Percentiles rank a stretch among this genome's conserved stretches.
Evolutionary conservation across 2,329 filamentous ascomycete genomes (phyloP).

Genomic region (Trichoderma sp.): DNA sequence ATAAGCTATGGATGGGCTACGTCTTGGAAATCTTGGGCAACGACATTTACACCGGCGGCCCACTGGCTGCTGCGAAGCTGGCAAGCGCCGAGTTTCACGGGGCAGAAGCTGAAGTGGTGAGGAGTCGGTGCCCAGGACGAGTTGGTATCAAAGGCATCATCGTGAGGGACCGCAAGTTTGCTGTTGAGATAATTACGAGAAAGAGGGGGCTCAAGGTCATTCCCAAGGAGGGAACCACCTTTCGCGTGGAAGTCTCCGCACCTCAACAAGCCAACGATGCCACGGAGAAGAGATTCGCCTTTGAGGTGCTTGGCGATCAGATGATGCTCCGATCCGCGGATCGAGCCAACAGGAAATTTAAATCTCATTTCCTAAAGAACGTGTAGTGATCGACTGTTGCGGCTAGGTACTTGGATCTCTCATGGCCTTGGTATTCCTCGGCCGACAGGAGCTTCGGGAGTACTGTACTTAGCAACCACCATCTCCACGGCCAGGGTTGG

Average conservation of each 20-base stretch:
- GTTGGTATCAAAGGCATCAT: slow-evolving; percentile 86
- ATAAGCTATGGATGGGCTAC: slow-evolving; percentile 79
- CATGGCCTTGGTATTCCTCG: not conserved
- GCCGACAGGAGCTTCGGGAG: not conserved
- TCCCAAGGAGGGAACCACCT: slow-evolving; percentile 87
- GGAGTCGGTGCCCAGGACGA: slow-evolving; percentile 74
- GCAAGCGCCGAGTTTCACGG: slow-evolving; percentile 89
- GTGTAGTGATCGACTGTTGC: slow-evolving; percentile 44
- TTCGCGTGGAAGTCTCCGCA: slow-evolving; percentile 67
- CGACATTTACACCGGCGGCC: slow-evolving; percentile 53
- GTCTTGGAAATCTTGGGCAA: slow-evolving; percentile 74
- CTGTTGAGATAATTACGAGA: slow-evolving; percentile 78
- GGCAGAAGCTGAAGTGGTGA: slow-evolving; percentile 74
- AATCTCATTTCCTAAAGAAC: slow-evolving; percentile 72
- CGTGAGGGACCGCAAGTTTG: slow-evolving; percentile 80
- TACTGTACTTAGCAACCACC: not conserved
- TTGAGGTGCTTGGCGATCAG: slow-evolving; percentile 85
- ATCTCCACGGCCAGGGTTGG: not conserved
- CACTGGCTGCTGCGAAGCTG: slow-evolving; percentile 67
- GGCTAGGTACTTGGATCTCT: not conserved
- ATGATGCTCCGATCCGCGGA: slow-evolving; percentile 81
- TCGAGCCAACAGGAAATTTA: slow-evolving; percentile 87
- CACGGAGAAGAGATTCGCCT: slow-evolving; percentile 51
- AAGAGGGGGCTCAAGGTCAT: slow-evolving; percentile 70
- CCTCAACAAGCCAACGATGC: slow-evolving; percentile 18